Evolutionary conservation across 371 early-diverging fungal genomes (phyloP).

Genomic region (Actinomucor elegans): DNA sequence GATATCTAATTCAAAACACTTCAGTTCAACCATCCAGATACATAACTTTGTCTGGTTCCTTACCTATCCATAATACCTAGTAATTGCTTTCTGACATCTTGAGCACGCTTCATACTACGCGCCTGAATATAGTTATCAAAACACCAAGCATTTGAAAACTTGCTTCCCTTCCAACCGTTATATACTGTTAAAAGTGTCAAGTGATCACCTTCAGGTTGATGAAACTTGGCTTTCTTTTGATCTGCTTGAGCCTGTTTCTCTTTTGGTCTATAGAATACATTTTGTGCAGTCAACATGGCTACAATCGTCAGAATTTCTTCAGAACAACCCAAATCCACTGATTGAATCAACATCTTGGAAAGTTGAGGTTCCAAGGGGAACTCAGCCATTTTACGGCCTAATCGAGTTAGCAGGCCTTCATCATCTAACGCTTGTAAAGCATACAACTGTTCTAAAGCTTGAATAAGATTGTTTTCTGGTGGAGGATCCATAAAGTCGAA

Average conservation of each 20-base stretch:
- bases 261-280: slow-evolving; percentile 95
- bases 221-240: slow-evolving; percentile 94
- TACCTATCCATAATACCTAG: slow-evolving; percentile 93
- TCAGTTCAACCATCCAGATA: background rate
- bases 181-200: slow-evolving; percentile 94
- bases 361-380: slow-evolving; percentile 95
- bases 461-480: slow-evolving; percentile 87
- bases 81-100: slow-evolving; percentile 95
- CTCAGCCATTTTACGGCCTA: slow-evolving; percentile 97
- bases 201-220: slow-evolving; percentile 98
- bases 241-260: slow-evolving; percentile 95
- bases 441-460: slow-evolving; percentile 92
- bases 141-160: slow-evolving; percentile 94
- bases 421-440: slow-evolving; percentile 94
- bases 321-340: slow-evolving; percentile 90
- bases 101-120: slow-evolving; percentile 84
- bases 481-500: slow-evolving; percentile 99
- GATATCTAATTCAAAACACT: slow-evolving; percentile 55
- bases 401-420: slow-evolving; percentile 89
- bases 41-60: background rate
- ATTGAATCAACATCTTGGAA: slow-evolving; percentile 90
- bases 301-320: slow-evolving; percentile 96
- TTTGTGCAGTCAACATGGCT: slow-evolving; percentile 93
- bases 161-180: slow-evolving; percentile 89
- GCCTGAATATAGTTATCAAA: slow-evolving; percentile 95